These are phyloP conservation scores for Violaceomyces palustris DNA, from an alignment of 1,284 basidiomycete species.

Conservation along the genomic window DNA sequence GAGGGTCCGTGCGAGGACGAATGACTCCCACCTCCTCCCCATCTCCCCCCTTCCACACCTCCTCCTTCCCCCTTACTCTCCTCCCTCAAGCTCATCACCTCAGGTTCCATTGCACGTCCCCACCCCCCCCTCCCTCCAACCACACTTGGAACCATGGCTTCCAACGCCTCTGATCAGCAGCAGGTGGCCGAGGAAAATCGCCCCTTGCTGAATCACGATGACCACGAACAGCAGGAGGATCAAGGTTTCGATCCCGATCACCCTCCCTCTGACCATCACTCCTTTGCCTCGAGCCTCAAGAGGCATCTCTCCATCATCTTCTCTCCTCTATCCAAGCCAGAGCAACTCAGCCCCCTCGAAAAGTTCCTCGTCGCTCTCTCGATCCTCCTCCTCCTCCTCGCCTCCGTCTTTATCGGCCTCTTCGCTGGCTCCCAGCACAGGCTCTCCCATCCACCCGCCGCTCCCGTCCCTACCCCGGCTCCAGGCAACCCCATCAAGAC, in stretches of 20 bases:
- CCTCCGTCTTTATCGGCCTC: slow-evolving; percentile 81
- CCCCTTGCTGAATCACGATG: slow-evolving; percentile 5
- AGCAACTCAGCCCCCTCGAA: slow-evolving; percentile 76
- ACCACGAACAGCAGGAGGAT: neutral
- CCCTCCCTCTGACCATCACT: slow-evolving; percentile 12
- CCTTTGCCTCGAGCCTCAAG: slow-evolving; percentile 15
- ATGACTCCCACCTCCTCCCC: no score
- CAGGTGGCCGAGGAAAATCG: slow-evolving; percentile 24
- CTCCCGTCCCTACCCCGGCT: slow-evolving; percentile 17
- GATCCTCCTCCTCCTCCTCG: slow-evolving; percentile 72
- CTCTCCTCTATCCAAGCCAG: slow-evolving; percentile 54
- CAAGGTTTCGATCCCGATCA: neutral
- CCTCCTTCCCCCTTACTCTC: no score
- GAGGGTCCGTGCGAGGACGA: no score
- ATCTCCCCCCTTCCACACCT: no score
- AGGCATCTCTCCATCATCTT: slow-evolving; percentile 25
- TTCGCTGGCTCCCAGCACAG: slow-evolving; percentile 59
- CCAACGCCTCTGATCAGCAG: no score
- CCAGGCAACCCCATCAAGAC: slow-evolving; percentile 42
- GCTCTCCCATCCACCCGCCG: slow-evolving; percentile 49
- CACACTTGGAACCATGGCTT: no score
- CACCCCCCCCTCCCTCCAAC: no score
- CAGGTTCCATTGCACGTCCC: no score
- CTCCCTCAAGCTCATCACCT: no score
- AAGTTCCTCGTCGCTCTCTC: slow-evolving; percentile 72